Evolutionary conservation across 2,329 filamentous ascomycete genomes (phyloP).

Genomic region (Ophiocordyceps australis): DNA sequence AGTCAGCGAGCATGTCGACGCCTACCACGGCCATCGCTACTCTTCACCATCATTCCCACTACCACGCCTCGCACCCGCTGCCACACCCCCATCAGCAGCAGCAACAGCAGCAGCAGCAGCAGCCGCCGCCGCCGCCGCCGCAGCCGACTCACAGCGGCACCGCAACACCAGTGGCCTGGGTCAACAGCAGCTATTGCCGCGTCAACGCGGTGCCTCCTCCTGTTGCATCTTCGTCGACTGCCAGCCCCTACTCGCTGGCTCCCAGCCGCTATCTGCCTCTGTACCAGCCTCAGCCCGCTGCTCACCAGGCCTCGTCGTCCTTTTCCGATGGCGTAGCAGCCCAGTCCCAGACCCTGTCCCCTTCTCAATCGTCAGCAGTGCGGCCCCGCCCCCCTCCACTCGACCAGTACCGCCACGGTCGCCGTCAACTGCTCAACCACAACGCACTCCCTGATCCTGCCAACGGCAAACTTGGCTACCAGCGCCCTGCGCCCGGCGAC

Average conservation of each 20-base stretch:
- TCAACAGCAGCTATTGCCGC: no score
- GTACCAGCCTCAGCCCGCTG: slow-evolving; percentile 9
- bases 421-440: no score
- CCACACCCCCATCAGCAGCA: slow-evolving; percentile 24
- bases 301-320: slow-evolving; percentile 10
- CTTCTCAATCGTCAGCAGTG: no score
- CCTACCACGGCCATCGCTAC: slow-evolving; percentile 61
- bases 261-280: slow-evolving; percentile 9
- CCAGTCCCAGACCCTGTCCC: slow-evolving; percentile 5
- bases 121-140: slow-evolving; percentile 2
- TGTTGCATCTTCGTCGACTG: slow-evolving; percentile 5
- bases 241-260: slow-evolving; percentile 8
- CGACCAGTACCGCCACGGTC: slow-evolving; percentile 5
- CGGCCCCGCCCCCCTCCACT: slow-evolving; percentile 14
- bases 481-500: slow-evolving; percentile 6
- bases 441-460: slow-evolving; percentile 6
- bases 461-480: slow-evolving; percentile 5
- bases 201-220: slow-evolving; percentile 8
- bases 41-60: slow-evolving; percentile 47
- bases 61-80: slow-evolving; percentile 46
- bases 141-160: not conserved
- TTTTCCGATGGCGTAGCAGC: slow-evolving; percentile 12
- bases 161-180: no score
- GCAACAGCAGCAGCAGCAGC: slow-evolving; percentile 6
- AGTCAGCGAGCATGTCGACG: slow-evolving; percentile 69